A percentile compares a stretch with the other conserved stretches of the same genome.
Evolutionary conservation across 441 rosid species (phyloP).

Genomic region (Theobroma grandiflorum): DNA sequence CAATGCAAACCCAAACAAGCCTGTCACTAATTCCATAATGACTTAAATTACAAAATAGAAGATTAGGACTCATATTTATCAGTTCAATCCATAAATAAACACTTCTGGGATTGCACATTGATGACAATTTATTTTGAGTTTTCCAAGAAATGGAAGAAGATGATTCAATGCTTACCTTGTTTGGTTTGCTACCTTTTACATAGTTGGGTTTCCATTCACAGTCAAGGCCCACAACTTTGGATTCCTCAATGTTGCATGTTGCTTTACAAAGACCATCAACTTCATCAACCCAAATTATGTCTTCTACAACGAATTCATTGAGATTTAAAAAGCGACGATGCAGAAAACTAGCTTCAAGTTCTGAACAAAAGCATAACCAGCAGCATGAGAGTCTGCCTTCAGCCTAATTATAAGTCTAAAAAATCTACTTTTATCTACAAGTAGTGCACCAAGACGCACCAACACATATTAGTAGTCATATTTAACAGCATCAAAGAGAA

Average conservation of each 20-base stretch:
- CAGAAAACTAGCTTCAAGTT: slow-evolving; percentile 49
- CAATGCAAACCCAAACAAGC: not conserved
- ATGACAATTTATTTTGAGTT: too few species aligned
- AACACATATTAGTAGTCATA: not conserved
- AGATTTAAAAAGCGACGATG: slow-evolving; percentile 63
- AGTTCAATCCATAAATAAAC: not conserved
- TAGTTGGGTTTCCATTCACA: slow-evolving; percentile 98
- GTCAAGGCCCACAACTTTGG: slow-evolving; percentile 86
- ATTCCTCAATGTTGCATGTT: slow-evolving; percentile 61
- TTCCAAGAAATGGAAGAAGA: slow-evolving; percentile 25
- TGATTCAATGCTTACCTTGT: slow-evolving; percentile 58
- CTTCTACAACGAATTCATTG: slow-evolving; percentile 67
- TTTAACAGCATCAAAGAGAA: slow-evolving; percentile 13
- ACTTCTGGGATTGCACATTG: too few species aligned
- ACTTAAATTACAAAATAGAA: not conserved
- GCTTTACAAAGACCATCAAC: slow-evolving; percentile 61
- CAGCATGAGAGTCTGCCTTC: slow-evolving; percentile 34
- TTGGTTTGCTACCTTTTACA: slow-evolving; percentile 73
- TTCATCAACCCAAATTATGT: slow-evolving; percentile 80
- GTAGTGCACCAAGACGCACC: not conserved
- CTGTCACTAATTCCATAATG: not conserved
- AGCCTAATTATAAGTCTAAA: not conserved
- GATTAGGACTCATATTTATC: not conserved
- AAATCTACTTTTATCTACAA: not conserved
- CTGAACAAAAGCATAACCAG: slow-evolving; percentile 49